A percentile compares a stretch with the other conserved stretches of the same genome.
Conservation (phyloP, 441 rosid species). For the Populus trichocarpa region DNA sequence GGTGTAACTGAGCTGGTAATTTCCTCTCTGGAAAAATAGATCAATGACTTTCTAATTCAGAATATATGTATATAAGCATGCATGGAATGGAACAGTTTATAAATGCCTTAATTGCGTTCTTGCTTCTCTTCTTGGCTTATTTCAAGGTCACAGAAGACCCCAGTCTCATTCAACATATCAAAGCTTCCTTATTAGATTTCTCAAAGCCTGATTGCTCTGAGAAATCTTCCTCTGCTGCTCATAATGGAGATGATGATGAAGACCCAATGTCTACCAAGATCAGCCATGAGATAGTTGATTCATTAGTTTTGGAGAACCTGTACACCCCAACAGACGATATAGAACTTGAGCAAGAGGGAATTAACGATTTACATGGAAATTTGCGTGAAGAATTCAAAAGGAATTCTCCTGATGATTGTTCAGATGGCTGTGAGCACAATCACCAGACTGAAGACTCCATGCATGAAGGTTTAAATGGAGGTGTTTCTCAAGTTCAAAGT, state of each 20-base stretch:
- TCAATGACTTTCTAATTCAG: neutral
- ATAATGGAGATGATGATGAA: constrained; percentile 37
- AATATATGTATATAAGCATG: neutral
- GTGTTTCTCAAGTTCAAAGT: constrained; percentile 46
- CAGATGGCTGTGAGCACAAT: constrained; percentile 44
- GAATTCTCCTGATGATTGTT: constrained; percentile 45
- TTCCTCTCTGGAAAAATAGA: constrained; percentile 7
- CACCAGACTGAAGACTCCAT: constrained; percentile 44
- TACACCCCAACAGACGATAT: constrained; percentile 36
- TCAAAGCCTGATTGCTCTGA: constrained; percentile 56
- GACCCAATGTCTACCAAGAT: constrained; percentile 35
- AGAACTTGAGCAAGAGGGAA: constrained; percentile 21
- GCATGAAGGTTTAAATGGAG: constrained; percentile 37
- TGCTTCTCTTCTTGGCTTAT: constrained; percentile 15
- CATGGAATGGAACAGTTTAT: neutral
- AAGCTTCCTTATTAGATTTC: constrained; percentile 61
- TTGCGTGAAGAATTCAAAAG: constrained; percentile 27
- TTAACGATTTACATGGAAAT: constrained; percentile 25
- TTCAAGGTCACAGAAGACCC: constrained; percentile 66
- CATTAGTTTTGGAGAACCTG: constrained; percentile 36
- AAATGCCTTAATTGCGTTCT: neutral
- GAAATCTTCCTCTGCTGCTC: constrained; percentile 36
- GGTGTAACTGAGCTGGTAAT: constrained; percentile 81
- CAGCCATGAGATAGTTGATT: constrained; percentile 27
- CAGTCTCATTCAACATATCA: constrained; percentile 62